These are phyloP conservation scores for Fusarium continuum DNA, from an alignment of 2,329 filamentous ascomycete species.

Conservation along the genomic window DNA sequence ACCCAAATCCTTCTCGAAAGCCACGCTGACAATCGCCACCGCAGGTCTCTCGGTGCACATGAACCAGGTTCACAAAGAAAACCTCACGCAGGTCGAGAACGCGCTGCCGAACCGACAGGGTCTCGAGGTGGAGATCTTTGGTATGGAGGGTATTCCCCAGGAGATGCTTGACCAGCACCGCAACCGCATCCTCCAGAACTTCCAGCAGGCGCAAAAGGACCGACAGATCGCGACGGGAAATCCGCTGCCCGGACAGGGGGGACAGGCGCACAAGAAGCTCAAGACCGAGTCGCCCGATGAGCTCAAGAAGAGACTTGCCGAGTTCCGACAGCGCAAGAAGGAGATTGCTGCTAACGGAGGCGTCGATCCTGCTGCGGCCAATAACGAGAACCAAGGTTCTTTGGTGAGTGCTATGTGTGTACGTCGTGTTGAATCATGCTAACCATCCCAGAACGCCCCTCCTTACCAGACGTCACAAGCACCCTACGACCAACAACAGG, in stretches of 20 bases:
- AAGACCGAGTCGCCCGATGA: slow-evolving; percentile 80
- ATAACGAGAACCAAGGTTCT: slow-evolving; percentile 59
- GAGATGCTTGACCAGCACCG: slow-evolving; percentile 85
- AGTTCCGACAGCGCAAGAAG: slow-evolving; percentile 75
- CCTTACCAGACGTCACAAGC: slow-evolving; percentile 48
- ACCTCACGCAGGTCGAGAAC: slow-evolving; percentile 87
- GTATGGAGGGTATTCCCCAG: slow-evolving; percentile 95
- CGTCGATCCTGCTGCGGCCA: slow-evolving; percentile 43
- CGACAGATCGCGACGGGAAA: slow-evolving; percentile 85
- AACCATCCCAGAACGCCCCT: slow-evolving; percentile 49
- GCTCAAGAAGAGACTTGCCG: slow-evolving; percentile 81
- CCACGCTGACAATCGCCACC: slow-evolving; percentile 22
- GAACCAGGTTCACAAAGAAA: slow-evolving; percentile 98
- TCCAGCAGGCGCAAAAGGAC: slow-evolving; percentile 85
- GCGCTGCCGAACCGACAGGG: slow-evolving; percentile 86
- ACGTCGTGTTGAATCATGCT: slow-evolving; percentile 1
- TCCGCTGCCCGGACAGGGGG: slow-evolving; percentile 71
- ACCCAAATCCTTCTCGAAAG: background rate
- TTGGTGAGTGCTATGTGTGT: slow-evolving; percentile 62
- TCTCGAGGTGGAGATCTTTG: slow-evolving; percentile 95
- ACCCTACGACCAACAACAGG: slow-evolving; percentile 39
- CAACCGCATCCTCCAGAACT: slow-evolving; percentile 85
- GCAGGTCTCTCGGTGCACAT: slow-evolving; percentile 93
- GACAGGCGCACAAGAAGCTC: slow-evolving; percentile 66
- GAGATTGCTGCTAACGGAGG: slow-evolving; percentile 63